Base-by-base conservation (phyloP, 164 flowering plant species). In the Liriodendron chinense region DNA sequence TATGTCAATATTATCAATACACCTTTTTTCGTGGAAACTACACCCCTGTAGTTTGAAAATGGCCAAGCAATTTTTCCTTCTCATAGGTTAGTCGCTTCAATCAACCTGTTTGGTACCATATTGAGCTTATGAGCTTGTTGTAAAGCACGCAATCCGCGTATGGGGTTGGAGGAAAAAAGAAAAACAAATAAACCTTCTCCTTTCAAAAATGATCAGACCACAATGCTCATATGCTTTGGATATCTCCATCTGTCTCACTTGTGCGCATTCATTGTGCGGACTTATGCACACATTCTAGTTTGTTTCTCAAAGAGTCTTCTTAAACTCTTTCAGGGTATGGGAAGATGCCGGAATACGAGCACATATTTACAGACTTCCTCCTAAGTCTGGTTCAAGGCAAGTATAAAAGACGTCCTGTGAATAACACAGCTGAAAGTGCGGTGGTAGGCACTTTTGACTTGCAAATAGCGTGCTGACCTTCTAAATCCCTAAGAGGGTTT, bases 321-420 rank as follows among this genome's bases (percentile, higher is more conserved):
- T 26, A 61, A 69, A 10, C 47, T 22, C 4, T 61, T 83, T 82
- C 87, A 92, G 94, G 94, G 34, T 92, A 82, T 56, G 96, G 92
- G 59, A 93, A 93, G 80, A 86, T 93, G 93, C 98, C 98, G 1
- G 96, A 80, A 61, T 93, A 91, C 62, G 98, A 93, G 84, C 90
- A 91, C 68, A 89, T 91, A 74, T 93, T 93, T 73, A 93, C 93
- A 20, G 96, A 93, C 78, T 93, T 93, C 82, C 88, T 93, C 9
- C 69, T 92, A 75, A 85, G 90, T 80, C 80, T 93, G 76, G 85
- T 72, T 28, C 84, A 85, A 47, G 79, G 87, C 68, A 88, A 87
- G 78, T 84, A 80, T 89, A 86, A 81, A 76, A 83, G 83, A 65
- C 76, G 78, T 56, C 63, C 68, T 26, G 63, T 77, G 43, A 69